Evolutionary conservation across 2,329 filamentous ascomycete genomes (phyloP), one percentile per base, ranked within the genome.

Genomic region (Paracoccidioides lutzii): DNA sequence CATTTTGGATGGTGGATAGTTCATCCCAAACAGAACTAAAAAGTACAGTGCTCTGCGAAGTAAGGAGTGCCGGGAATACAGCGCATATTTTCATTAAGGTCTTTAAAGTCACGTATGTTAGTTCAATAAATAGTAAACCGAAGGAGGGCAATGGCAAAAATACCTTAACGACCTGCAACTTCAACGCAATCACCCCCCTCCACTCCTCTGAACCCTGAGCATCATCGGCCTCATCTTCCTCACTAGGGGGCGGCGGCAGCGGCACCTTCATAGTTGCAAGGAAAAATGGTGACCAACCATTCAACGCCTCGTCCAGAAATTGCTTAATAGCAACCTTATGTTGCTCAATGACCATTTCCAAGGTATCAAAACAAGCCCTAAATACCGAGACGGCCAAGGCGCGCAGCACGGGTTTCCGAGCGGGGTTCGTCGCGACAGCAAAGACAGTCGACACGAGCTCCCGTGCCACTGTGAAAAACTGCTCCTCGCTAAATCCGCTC

Each of bases 321-420:
- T 78, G 79, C 71, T 88, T 93, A 59, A 97, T 89, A 55, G 88
- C 88, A 57, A 80, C 79, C 65, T 88, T 87, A 72, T 97, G 88
- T 63, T 95, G 88, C 62, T 95, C 90, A 77, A 95, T 87, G 61
- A 97, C 87, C 81, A 96, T 95, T 72, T 97, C 90, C 74, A 98
- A 81, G 56, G 93, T 88, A 68, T 97, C 90, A 69, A 98, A 95
- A 72, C 89, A 95, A 51, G 83, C 83, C 56, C 89, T 82, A 76
- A 97, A 95, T 57, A 96, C 88, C 43, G 87, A 88, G 44, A 97
- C 85, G 42, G 93, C 88, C 62, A 97, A 77, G 35, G 90, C 89
- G 59, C 93, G 82, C 57, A 95, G 76, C 58, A 82, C 82, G 8
- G 86, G 79, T 67, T 88, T 90, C 63, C 88, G 82, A 59, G 78